A percentile compares a stretch with the other conserved stretches of the same genome.
These are phyloP conservation scores for Lactifluus volemus DNA, from an alignment of 768 basidiomycete genomes.

Conservation along the genomic window DNA sequence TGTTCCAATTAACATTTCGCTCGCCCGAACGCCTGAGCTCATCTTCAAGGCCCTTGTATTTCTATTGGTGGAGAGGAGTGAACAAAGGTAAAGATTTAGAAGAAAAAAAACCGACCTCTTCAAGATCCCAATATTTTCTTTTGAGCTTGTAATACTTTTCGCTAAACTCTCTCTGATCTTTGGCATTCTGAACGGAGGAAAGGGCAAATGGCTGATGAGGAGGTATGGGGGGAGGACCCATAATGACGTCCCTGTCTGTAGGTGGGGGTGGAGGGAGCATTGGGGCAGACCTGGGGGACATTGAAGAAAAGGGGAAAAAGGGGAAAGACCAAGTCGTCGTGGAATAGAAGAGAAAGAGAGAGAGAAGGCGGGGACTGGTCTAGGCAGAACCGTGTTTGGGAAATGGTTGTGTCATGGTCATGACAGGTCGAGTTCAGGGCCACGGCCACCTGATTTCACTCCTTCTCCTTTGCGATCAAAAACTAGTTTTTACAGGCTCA, in stretches of 20 bases:
- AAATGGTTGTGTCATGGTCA: slow-evolving; percentile 19
- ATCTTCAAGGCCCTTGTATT: slow-evolving; percentile 48
- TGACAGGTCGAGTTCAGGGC: slow-evolving; percentile 7
- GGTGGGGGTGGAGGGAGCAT: slow-evolving; percentile 24
- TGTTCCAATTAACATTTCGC: slow-evolving; percentile 50
- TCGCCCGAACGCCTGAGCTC: slow-evolving; percentile 55
- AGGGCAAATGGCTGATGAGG: slow-evolving; percentile 28
- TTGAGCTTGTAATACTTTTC: slow-evolving; percentile 65
- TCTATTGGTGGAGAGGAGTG: slow-evolving; percentile 28
- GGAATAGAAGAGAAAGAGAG: slow-evolving; percentile 21
- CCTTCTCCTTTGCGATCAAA: no score
- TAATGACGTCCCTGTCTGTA: slow-evolving; percentile 41
- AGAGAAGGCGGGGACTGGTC: slow-evolving; percentile 15
- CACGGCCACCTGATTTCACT: slow-evolving; percentile 2
- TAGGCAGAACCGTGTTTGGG: slow-evolving; percentile 19
- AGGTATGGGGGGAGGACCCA: slow-evolving; percentile 40
- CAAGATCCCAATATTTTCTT: slow-evolving; percentile 55
- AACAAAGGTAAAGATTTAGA: no score
- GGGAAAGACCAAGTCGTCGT: slow-evolving; percentile 11
- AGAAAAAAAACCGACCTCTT: slow-evolving; percentile 59
- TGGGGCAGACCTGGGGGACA: slow-evolving; percentile 8
- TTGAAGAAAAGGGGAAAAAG: slow-evolving; percentile 7
- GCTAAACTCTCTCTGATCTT: slow-evolving; percentile 37
- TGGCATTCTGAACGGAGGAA: slow-evolving; percentile 24
- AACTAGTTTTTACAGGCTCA: no score